Evolutionary conservation across 768 basidiomycete genomes (phyloP), one percentile per base, ranked within the genome.

Genomic region (Phaffia australis): DNA sequence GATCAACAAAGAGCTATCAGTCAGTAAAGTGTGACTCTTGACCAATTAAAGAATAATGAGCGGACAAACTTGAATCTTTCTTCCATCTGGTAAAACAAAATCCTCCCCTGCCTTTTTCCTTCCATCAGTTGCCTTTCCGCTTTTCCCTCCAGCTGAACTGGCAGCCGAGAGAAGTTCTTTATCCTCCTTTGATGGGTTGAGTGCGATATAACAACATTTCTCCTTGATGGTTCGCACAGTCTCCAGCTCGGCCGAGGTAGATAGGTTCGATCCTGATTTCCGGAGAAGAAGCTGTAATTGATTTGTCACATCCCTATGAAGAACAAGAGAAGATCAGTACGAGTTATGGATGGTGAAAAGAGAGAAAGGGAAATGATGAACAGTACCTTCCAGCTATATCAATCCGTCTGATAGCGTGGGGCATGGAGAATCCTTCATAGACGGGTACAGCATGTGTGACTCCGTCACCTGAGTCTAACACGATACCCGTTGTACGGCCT

Each of bases 381-480:
- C 81, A 42, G 70, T 74, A 89, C 90, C 93, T 83, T 76, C 95
- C 95, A 48, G 95, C 95, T 19, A 99, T 84, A 75, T 99, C 95
- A 55, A 99, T 88, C 71, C 95, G 82, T 51, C 91, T 85, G 71
- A 98, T 93, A 50, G 95, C 94, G 75, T 98, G 93, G 52, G 93
- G 92, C 90, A 98, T 97, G 7, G 91, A 93, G 80, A 98, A 98
- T 0, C 95, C 95, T 74, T 99, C 95, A 73, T 93, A 99, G 21
- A 99, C 93, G 3, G 95, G 95, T 2, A 99, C 95, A 18, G 95
- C 90, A 69, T 99, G 95, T 27, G 95, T 98, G 9, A 99, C 95
- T 30, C 95, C 95, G 74, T 99, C 95, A 15, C 95, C 95, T 6
- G 94, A 98, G 75, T 99, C 95, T 23, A 99, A 83, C 1, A 99